Conservation (phyloP, 192 early-diverging fungal species). For the Coemansia sp. region DNA sequence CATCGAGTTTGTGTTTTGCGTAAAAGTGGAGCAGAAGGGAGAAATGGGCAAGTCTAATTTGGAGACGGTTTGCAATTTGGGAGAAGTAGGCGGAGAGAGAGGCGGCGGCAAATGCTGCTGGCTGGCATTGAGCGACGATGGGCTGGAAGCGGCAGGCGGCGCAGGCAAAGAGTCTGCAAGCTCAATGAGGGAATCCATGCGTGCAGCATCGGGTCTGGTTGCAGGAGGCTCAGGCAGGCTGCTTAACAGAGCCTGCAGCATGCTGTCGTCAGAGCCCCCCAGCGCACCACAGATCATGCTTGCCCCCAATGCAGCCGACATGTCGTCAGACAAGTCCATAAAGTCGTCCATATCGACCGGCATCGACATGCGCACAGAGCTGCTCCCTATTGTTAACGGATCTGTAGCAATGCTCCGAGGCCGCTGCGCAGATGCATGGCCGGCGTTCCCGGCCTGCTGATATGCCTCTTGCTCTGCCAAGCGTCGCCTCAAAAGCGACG, state of each 20-base stretch:
- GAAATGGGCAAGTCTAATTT: background rate
- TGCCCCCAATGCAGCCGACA: background rate
- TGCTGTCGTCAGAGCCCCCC: slow-evolving; percentile 27
- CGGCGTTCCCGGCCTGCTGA: background rate
- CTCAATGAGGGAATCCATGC: slow-evolving; percentile 15
- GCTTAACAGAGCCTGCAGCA: slow-evolving; percentile 46
- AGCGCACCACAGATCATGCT: background rate
- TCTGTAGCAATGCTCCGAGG: background rate
- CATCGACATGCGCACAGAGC: slow-evolving; percentile 33
- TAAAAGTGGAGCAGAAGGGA: background rate
- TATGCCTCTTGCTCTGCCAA: background rate
- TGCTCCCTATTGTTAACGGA: slow-evolving; percentile 2
- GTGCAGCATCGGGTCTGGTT: slow-evolving; percentile 8
- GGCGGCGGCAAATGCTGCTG: slow-evolving; percentile 13
- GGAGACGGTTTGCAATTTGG: background rate
- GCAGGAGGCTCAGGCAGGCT: slow-evolving; percentile 45
- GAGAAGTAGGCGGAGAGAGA: slow-evolving; percentile 14
- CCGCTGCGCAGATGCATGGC: background rate
- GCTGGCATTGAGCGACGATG: slow-evolving; percentile 6
- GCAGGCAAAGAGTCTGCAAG: slow-evolving; percentile 37
- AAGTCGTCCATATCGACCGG: slow-evolving; percentile 30
- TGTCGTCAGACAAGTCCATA: slow-evolving; percentile 9
- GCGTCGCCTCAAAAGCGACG: slow-evolving; percentile 31
- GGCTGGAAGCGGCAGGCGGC: background rate
- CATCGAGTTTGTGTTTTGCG: slow-evolving; percentile 2